Conservation (phyloP, 331 rosid species). For the Prunus yedoensis region DNA sequence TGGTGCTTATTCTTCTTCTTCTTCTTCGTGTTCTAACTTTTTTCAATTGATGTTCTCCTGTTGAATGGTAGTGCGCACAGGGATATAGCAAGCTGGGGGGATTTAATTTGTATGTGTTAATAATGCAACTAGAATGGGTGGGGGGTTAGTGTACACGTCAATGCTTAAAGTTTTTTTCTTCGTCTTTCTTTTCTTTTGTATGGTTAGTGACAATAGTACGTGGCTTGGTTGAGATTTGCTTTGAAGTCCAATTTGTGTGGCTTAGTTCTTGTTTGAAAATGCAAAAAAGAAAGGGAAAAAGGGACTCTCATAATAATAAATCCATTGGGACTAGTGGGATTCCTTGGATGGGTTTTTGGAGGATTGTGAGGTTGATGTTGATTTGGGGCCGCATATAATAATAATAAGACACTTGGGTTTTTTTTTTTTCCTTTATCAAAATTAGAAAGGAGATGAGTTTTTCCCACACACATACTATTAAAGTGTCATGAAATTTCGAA, state of each 20-base stretch:
- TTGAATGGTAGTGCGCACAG: slow-evolving; percentile 8
- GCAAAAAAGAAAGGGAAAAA: neutral
- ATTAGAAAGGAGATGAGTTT: fast-evolving
- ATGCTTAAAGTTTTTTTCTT: slow-evolving; percentile 10
- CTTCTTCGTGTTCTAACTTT: neutral
- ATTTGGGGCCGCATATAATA: slow-evolving; percentile 4
- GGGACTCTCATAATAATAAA: neutral
- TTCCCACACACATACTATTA: too few relatives aligned
- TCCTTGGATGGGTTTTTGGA: too few relatives aligned
- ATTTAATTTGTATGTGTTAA: slow-evolving; percentile 29
- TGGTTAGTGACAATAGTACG: slow-evolving; percentile 70
- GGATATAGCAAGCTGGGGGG: neutral
- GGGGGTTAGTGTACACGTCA: slow-evolving; percentile 74
- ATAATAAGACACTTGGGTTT: neutral
- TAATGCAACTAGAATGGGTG: slow-evolving; percentile 48
- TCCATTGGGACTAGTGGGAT: too few relatives aligned
- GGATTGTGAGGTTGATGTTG: slow-evolving; percentile 40
- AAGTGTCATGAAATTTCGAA: too few relatives aligned
- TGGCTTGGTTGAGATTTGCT: slow-evolving; percentile 40
- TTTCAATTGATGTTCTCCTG: slow-evolving; percentile 5
- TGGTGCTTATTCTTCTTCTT: neutral
- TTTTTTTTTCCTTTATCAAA: neutral
- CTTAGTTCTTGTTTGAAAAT: slow-evolving; percentile 1
- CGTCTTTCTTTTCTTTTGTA: slow-evolving; percentile 28
- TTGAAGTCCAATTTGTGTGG: slow-evolving; percentile 44